Percentiles rank a stretch among this genome's conserved stretches.
phyloP scores from a whole-genome alignment of 2,329 filamentous ascomycete species.

The Botrytis porri region DNA sequence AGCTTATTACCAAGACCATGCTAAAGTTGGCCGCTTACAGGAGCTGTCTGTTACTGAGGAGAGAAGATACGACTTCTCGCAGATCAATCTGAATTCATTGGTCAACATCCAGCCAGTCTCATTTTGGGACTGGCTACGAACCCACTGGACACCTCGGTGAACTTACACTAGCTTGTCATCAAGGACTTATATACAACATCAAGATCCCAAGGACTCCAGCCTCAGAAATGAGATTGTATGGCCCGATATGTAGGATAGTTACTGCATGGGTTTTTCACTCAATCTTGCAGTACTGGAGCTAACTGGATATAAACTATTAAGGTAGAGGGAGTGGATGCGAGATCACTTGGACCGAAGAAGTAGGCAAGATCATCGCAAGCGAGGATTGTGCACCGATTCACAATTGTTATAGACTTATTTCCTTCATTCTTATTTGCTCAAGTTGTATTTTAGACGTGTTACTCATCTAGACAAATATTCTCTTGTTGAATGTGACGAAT shows the following conservation, averaged over 20 bases:
- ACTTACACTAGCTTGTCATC: no score
- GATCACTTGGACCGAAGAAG: no score
- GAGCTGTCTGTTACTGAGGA: conserved; percentile 66
- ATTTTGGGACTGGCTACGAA: conserved; percentile 55
- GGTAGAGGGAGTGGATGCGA: not conserved
- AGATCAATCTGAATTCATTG: conserved; percentile 57
- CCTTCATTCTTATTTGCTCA: not conserved
- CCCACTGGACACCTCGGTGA: conserved; percentile 42
- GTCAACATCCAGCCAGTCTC: conserved; percentile 48
- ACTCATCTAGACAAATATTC: not conserved
- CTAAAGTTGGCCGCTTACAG: conserved; percentile 53
- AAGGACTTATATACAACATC: not conserved
- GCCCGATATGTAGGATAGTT: not conserved
- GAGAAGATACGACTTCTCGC: conserved; percentile 62
- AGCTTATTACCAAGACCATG: conserved; percentile 42
- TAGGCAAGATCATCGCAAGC: not conserved
- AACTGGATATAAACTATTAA: not conserved
- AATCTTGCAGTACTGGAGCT: not conserved
- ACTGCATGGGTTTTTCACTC: not conserved
- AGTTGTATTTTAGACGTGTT: not conserved
- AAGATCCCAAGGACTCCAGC: not conserved
- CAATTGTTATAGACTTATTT: not conserved
- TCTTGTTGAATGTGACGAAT: no score
- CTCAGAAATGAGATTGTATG: not conserved
- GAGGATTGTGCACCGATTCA: not conserved